Evolutionary conservation across 208 protist genomes (phyloP).

Genomic region (Kentomonas sorsogonicus): DNA sequence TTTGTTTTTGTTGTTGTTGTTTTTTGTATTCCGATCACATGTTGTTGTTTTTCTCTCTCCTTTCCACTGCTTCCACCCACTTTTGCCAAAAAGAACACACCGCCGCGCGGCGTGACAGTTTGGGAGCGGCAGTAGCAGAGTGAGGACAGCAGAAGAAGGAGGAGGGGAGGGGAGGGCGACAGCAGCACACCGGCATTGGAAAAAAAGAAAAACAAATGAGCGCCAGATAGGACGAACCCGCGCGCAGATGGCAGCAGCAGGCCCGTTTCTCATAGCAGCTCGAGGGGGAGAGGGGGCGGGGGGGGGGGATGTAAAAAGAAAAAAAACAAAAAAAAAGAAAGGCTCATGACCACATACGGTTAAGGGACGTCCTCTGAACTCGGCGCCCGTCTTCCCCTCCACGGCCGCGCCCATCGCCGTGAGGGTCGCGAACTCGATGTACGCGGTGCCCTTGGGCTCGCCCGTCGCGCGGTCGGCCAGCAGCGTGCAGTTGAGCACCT

Average conservation of each 20-base stretch:
- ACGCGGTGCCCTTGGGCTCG: constrained; percentile 80
- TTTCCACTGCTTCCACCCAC: too few relatives aligned
- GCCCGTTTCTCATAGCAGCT: background rate
- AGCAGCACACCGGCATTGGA: too few relatives aligned
- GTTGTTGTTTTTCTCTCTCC: too few relatives aligned
- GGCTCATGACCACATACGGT: constrained; percentile 62
- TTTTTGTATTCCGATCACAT: constrained; percentile 17
- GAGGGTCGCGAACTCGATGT: constrained; percentile 80
- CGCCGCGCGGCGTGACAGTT: too few relatives aligned
- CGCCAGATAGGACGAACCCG: too few relatives aligned
- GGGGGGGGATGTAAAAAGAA: constrained; percentile 2
- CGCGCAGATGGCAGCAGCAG: too few relatives aligned
- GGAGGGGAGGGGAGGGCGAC: too few relatives aligned
- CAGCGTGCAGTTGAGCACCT: constrained; percentile 79
- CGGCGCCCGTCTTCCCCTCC: constrained; percentile 78
- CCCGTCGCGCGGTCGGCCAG: constrained; percentile 69
- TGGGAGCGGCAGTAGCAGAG: too few relatives aligned
- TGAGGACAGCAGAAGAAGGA: too few relatives aligned
- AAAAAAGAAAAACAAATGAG: too few relatives aligned
- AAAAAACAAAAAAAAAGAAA: constrained; percentile 9
- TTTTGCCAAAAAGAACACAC: too few relatives aligned
- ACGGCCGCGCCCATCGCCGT: constrained; percentile 75
- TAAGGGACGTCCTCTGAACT: constrained; percentile 82
- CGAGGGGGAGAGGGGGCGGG: constrained; percentile 3
- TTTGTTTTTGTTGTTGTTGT: constrained; percentile 13